Conservation (phyloP, 1,139 yeast genomes). For the Komagataea norvegica region DNA sequence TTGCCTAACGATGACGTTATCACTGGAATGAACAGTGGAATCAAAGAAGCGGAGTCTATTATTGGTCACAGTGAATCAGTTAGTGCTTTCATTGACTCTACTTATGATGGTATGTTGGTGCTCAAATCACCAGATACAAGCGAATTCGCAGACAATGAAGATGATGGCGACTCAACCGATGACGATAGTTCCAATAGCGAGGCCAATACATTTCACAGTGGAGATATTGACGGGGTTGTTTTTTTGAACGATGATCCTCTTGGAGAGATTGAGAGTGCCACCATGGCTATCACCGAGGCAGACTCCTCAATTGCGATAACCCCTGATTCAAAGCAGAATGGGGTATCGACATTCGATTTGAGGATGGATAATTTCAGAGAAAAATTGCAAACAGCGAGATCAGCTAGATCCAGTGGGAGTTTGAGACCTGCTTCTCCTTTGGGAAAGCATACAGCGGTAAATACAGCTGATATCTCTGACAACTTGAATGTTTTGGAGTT, state of each 20-base stretch:
- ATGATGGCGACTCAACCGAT: no score
- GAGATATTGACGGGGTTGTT: not conserved
- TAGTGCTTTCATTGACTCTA: no score
- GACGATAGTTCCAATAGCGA: no score
- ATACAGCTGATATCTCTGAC: not conserved
- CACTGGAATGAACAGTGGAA: no score
- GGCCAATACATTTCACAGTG: no score
- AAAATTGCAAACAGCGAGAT: slow-evolving; percentile 3
- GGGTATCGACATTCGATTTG: not conserved
- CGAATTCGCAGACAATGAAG: no score
- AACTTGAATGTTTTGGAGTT: slow-evolving; percentile 2
- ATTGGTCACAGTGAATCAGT: no score
- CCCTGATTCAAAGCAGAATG: not conserved
- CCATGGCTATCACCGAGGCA: slow-evolving; percentile 1
- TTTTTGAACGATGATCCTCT: not conserved
- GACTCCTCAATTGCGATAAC: slow-evolving; percentile 1
- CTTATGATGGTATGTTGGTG: no score
- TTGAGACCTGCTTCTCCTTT: not conserved
- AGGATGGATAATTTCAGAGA: slow-evolving; percentile 5
- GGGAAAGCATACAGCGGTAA: not conserved
- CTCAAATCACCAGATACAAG: no score
- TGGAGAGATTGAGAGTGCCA: not conserved
- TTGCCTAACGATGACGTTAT: no score
- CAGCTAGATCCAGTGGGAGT: slow-evolving; percentile 2
- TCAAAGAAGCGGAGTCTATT: no score